These are phyloP conservation scores for Mycena sanguinolenta DNA, from an alignment of 768 basidiomycete genomes.

Conservation along the genomic window DNA sequence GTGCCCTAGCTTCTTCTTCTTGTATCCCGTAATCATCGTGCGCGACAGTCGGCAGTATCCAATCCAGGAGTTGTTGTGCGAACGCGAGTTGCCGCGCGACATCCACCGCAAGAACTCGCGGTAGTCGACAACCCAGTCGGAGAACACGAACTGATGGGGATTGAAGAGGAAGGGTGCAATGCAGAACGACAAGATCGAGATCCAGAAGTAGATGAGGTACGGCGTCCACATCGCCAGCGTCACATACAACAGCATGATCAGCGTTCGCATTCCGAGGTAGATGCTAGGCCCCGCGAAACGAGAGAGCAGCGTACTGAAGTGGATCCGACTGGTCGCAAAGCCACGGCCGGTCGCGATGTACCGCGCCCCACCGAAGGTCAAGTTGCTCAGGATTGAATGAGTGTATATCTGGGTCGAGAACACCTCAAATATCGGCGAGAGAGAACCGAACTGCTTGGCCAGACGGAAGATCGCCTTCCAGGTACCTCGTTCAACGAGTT, in stretches of 20 bases:
- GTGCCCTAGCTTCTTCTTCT: constrained; percentile 96
- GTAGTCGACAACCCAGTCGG: constrained; percentile 96
- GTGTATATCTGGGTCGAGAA: constrained; percentile 99
- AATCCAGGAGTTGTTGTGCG: constrained; percentile 99
- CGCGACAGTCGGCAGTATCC: constrained; percentile 97
- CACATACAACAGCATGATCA: constrained; percentile 94
- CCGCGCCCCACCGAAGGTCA: constrained; percentile 97
- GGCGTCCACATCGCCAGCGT: constrained; percentile 93
- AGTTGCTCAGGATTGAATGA: constrained; percentile 95
- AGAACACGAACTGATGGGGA: constrained; percentile 97
- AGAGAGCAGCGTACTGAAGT: constrained; percentile 97
- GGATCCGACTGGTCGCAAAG: constrained; percentile 95
- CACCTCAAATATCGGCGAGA: constrained; percentile 96
- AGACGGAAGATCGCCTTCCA: constrained; percentile 92
- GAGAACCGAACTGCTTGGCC: constrained; percentile 92
- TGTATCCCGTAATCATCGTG: constrained; percentile 99
- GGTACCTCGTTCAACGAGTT: constrained; percentile 95
- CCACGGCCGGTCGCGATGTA: constrained; percentile 99
- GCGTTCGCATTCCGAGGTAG: constrained; percentile 94
- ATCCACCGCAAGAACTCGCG: constrained; percentile 99
- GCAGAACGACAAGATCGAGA: constrained; percentile 92
- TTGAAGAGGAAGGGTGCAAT: constrained; percentile 99
- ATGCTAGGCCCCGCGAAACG: constrained; percentile 99
- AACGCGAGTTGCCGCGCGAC: constrained; percentile 97
- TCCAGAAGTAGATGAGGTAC: constrained; percentile 97